Conservation (phyloP, 2,329 filamentous ascomycete genomes). For the Uncinocarpus reesii region DNA sequence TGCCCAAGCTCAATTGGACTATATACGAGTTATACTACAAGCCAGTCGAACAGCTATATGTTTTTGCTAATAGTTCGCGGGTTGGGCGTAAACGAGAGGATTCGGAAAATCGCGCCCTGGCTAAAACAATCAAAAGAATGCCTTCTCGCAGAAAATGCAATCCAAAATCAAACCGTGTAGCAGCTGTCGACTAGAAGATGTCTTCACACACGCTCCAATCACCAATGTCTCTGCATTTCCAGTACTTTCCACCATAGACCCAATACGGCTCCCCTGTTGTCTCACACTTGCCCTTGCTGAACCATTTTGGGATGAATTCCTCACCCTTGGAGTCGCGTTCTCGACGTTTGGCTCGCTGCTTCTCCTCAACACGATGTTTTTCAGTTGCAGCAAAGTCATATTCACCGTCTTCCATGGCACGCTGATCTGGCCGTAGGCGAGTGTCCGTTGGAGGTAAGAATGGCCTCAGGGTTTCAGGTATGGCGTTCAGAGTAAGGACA, state of each 20-base stretch:
- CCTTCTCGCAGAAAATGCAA: not conserved
- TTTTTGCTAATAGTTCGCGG: not conserved
- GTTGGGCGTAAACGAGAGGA: not conserved
- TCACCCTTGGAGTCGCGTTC: slow-evolving; percentile 66
- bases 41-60: not conserved
- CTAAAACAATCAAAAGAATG: not conserved
- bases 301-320: slow-evolving; percentile 79
- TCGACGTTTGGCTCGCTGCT: slow-evolving; percentile 66
- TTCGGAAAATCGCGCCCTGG: not conserved
- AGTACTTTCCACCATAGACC: slow-evolving; percentile 82
- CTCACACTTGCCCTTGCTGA: slow-evolving; percentile 59
- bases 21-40: slow-evolving; percentile 2
- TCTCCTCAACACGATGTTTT: slow-evolving; percentile 90
- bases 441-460: slow-evolving; percentile 88
- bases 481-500: slow-evolving; percentile 83
- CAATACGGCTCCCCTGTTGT: slow-evolving; percentile 83
- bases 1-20: too few species aligned
- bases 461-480: slow-evolving; percentile 68
- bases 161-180: too few species aligned
- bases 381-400: slow-evolving; percentile 88
- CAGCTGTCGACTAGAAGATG: slow-evolving; percentile 48
- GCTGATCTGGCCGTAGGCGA: slow-evolving; percentile 81
- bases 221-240: slow-evolving; percentile 54
- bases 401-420: slow-evolving; percentile 97
- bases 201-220: slow-evolving; percentile 65